A percentile compares a stretch with the other conserved stretches of the same genome.
phyloP scores from a whole-genome alignment of 176 grass and related monocot species.

The Zea mays region DNA sequence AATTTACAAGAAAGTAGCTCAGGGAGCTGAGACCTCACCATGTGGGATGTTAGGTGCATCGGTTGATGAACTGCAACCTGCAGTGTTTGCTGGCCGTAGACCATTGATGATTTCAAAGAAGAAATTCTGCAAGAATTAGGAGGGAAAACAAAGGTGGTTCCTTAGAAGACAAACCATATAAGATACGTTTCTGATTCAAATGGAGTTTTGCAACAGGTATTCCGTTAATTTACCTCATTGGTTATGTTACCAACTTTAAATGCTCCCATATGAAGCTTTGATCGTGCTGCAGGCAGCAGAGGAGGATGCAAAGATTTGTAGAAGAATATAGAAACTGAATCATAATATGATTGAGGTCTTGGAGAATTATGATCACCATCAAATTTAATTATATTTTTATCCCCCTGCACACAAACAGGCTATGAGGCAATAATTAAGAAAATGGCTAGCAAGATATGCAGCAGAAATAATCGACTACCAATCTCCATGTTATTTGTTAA shows the following conservation, averaged over 20 bases:
- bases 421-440: constrained; percentile 6
- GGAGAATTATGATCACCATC: constrained; percentile 91
- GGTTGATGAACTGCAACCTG: constrained; percentile 63
- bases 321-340: constrained; percentile 96
- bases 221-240: constrained; percentile 60
- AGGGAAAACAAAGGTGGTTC: neutral
- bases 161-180: constrained; percentile 28
- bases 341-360: constrained; percentile 94
- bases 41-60: constrained; percentile 51
- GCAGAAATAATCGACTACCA: neutral
- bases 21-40: constrained; percentile 37
- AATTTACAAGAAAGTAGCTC: constrained; percentile 18
- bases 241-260: constrained; percentile 60
- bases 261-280: constrained; percentile 60
- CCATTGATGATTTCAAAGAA: constrained; percentile 86
- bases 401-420: constrained; percentile 62
- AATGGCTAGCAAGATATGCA: constrained; percentile 18
- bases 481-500: neutral
- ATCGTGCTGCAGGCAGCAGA: constrained; percentile 60
- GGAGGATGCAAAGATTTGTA: constrained; percentile 76
- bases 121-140: constrained; percentile 48
- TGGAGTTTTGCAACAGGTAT: constrained; percentile 3
- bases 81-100: constrained; percentile 45
- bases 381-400: constrained; percentile 93
- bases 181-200: constrained; percentile 16